phyloP scores from a whole-genome alignment of 768 basidiomycete genomes.

The Leccinellum albellum region DNA sequence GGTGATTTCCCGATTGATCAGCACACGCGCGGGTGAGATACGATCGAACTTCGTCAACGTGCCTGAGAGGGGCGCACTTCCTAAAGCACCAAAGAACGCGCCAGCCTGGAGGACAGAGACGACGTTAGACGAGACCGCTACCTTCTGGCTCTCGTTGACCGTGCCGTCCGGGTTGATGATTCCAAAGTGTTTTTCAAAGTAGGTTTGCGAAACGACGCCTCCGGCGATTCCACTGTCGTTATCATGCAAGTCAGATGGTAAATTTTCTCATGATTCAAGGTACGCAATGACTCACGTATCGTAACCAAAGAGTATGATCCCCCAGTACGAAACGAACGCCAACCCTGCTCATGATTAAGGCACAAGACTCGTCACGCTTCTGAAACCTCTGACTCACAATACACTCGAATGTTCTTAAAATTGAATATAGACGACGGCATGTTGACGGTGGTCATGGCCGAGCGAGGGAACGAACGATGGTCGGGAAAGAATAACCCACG shows the following conservation, averaged over 20 bases:
- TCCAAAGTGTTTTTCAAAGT: slow-evolving; percentile 64
- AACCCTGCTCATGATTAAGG: slow-evolving; percentile 44
- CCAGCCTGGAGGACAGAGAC: slow-evolving; percentile 87
- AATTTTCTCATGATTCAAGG: too few species aligned
- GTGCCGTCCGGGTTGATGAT: slow-evolving; percentile 45
- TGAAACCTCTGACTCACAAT: slow-evolving; percentile 43
- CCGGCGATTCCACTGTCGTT: slow-evolving; percentile 55
- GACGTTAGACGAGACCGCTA: slow-evolving; percentile 72
- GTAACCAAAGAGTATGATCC: slow-evolving; percentile 80
- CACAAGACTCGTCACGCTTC: background rate
- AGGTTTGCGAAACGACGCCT: slow-evolving; percentile 61
- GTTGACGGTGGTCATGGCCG: background rate
- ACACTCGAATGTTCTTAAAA: slow-evolving; percentile 59
- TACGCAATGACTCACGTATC: slow-evolving; percentile 51
- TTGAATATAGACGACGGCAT: slow-evolving; percentile 3
- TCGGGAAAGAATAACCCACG: background rate
- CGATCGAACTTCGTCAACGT: slow-evolving; percentile 31
- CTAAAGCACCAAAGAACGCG: slow-evolving; percentile 83
- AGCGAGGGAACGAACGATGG: background rate
- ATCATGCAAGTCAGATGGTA: background rate
- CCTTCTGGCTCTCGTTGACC: slow-evolving; percentile 35
- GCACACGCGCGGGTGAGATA: background rate
- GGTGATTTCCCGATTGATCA: background rate
- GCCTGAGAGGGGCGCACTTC: slow-evolving; percentile 70
- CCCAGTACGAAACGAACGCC: slow-evolving; percentile 73